phyloP scores from a whole-genome alignment of 1,139 yeast species.

The Debaryomyces psychrophilus region DNA sequence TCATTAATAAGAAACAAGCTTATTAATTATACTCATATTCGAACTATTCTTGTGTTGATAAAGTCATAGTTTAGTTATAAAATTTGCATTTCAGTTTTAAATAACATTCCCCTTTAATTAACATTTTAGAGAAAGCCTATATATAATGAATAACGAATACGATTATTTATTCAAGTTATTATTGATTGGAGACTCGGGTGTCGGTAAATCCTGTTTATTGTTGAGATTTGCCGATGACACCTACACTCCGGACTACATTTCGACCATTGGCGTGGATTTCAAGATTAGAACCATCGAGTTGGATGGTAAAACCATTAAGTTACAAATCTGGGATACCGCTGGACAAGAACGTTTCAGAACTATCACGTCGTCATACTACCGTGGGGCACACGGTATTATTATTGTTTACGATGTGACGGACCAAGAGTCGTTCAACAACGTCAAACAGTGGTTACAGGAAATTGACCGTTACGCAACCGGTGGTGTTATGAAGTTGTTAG shows the following conservation, averaged over 20 bases:
- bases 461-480: constrained; percentile 98
- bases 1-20: background rate
- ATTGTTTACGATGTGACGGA: constrained; percentile 98
- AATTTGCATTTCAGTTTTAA: constrained; percentile 5
- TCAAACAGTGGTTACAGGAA: constrained; percentile 98
- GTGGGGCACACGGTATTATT: constrained; percentile 98
- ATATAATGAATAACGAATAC: constrained; percentile 80
- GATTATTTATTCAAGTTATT: constrained; percentile 92
- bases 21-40: constrained; percentile 5
- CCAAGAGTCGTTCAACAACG: constrained; percentile 95
- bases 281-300: constrained; percentile 95
- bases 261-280: constrained; percentile 97
- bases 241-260: constrained; percentile 94
- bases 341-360: constrained; percentile 99
- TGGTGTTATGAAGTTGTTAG: constrained; percentile 93
- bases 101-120: constrained; percentile 8
- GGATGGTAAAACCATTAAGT: constrained; percentile 95
- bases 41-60: constrained; percentile 6
- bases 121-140: background rate
- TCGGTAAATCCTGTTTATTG: constrained; percentile 93
- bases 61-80: constrained; percentile 1
- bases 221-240: constrained; percentile 97
- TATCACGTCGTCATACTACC: constrained; percentile 94
- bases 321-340: constrained; percentile 99
- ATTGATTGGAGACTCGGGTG: constrained; percentile 97